A percentile compares a stretch with the other conserved stretches of the same genome.
phyloP scores from a whole-genome alignment of 805 yeast species.

The Candida hungchunana region DNA sequence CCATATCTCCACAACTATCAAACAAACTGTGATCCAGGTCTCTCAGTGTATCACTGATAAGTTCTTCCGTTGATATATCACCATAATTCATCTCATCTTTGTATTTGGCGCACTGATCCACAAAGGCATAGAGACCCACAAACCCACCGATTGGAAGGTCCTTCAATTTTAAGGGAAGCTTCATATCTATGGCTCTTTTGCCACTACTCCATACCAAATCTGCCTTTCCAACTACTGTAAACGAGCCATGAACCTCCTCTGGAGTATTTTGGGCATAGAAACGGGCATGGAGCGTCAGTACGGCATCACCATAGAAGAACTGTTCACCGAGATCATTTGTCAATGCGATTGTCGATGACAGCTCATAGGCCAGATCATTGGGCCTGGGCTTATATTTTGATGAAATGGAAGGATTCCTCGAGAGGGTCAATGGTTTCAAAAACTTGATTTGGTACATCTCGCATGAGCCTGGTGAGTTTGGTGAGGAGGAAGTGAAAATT shows the following conservation, averaged over 20 bases:
- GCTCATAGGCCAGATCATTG: slow-evolving; percentile 13
- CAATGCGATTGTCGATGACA: slow-evolving; percentile 25
- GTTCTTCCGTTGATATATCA: slow-evolving; percentile 8
- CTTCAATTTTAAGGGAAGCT: slow-evolving; percentile 1
- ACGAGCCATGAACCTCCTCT: background rate
- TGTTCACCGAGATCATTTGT: slow-evolving; percentile 39
- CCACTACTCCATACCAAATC: slow-evolving; percentile 20
- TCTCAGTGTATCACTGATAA: slow-evolving; percentile 13
- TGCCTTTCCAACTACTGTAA: background rate
- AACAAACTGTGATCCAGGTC: slow-evolving; percentile 9
- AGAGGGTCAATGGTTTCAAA: slow-evolving; percentile 28
- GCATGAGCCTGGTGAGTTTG: no score
- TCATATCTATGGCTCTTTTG: slow-evolving; percentile 18
- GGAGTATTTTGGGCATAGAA: slow-evolving; percentile 3
- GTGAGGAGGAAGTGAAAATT: no score
- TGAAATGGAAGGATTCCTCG: slow-evolving; percentile 7
- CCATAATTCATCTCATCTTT: slow-evolving; percentile 15
- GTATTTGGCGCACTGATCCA: slow-evolving; percentile 1
- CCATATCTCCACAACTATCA: slow-evolving; percentile 5
- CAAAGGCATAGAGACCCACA: slow-evolving; percentile 13
- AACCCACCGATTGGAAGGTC: slow-evolving; percentile 3
- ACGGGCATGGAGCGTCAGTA: slow-evolving; percentile 10
- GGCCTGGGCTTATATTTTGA: slow-evolving; percentile 7
- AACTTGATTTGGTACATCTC: slow-evolving; percentile 35
- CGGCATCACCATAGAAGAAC: slow-evolving; percentile 31